A percentile compares a stretch with the other conserved stretches of the same genome.
phyloP scores from a whole-genome alignment of 495 filamentous ascomycete species.

The Xylaria curta region DNA sequence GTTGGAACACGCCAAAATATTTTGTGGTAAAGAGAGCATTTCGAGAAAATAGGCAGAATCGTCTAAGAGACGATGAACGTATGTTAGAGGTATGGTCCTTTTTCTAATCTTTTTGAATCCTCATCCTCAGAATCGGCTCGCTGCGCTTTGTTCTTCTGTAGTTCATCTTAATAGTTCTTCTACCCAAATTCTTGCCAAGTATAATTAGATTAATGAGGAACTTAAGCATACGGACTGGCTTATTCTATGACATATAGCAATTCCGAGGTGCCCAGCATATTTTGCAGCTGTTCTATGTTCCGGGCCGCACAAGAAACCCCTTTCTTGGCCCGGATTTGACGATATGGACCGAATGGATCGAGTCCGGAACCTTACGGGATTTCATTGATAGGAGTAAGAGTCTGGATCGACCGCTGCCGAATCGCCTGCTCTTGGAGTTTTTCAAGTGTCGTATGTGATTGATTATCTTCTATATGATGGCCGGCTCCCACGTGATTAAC shows the following conservation, averaged over 20 bases:
- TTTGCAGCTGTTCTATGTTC: conserved; percentile 4
- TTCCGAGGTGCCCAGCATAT: background rate
- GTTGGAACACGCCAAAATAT: background rate
- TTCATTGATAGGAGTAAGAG: background rate
- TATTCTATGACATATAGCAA: background rate
- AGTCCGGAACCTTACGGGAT: background rate
- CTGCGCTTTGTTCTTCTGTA: background rate
- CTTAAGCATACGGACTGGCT: background rate
- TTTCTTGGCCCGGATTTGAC: background rate
- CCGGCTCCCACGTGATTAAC: background rate
- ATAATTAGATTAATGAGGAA: background rate
- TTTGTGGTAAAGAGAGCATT: conserved; percentile 6
- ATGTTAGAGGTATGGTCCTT: background rate
- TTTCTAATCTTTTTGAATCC: background rate
- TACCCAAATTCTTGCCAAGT: no score
- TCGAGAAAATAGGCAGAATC: background rate
- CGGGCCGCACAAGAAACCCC: background rate
- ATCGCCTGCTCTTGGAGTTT: background rate
- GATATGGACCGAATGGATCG: background rate
- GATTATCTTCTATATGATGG: background rate
- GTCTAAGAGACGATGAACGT: background rate
- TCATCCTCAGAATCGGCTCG: background rate
- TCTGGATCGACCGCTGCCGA: background rate
- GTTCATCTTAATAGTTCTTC: background rate
- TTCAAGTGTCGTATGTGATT: background rate